Base-by-base conservation (phyloP, 371 early-diverging fungal species). In the Rhizomucor pusillus region DNA sequence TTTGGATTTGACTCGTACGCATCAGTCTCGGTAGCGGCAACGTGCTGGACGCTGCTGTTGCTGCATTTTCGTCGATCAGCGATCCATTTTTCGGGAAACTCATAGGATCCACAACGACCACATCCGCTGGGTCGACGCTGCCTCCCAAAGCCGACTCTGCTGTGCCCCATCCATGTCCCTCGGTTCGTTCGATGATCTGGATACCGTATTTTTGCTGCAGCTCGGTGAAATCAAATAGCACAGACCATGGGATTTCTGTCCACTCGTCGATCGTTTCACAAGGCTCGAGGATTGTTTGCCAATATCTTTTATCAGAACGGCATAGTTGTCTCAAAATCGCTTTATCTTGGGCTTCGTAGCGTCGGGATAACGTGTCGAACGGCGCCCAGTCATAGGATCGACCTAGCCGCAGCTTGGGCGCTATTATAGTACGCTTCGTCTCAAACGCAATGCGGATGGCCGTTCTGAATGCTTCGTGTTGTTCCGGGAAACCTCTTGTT, bases 391-490 rank as follows among this genome's bases (percentile, higher is more conserved):
- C 62, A 57, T 65, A 68, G 36, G 54, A 52, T 9, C 54, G 55
- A 34, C 73, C 69, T 12, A 77, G 55, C 29, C 77, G 59, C 19
- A 73, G 56, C 71, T 65, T 68, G 34, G 77, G 77, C 48, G 71
- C 77, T 46, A 77, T 69, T 18, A 77, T 63, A 1, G 71, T 73
- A 40, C 77, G 71, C 23, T 71, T 71, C 12, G 71, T 73, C 34
- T 73, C 73, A 40, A 69, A 54, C 12, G 67, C 77, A 37, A 77
- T 54, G 47, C 73, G 69, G 33, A 77, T 60, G 22, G 71, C 77
- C 53, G 70, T 73, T 56, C 73, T 53, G 51, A 77, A 77, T 1
- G 69, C 65, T 67, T 71, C 67, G 40, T 71, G 73, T 50, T 77
- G 77, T 35, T 70, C 63, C 19, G 67, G 50, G 36, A 71, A 71